A percentile compares a stretch with the other conserved stretches of the same genome.
Evolutionary conservation across 345 rosid genomes (phyloP).

Genomic region (Rhodamnia rubescens): DNA sequence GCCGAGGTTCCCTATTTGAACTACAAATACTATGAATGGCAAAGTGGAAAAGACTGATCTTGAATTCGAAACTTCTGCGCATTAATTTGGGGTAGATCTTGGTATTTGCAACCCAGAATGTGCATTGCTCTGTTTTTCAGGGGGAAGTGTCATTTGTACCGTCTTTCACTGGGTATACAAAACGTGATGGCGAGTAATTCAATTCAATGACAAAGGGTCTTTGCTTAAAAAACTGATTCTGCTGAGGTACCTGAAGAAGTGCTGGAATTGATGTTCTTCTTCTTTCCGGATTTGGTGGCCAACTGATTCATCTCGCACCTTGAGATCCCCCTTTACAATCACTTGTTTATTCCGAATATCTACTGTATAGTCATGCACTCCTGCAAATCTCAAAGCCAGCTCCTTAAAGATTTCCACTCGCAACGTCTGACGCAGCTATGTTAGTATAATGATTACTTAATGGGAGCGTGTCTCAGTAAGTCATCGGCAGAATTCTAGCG

Average conservation of each 20-base stretch:
- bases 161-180: background rate
- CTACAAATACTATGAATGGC: background rate
- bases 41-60: background rate
- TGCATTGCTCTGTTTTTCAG: background rate
- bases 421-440: no score
- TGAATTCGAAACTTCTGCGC: background rate
- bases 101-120: background rate
- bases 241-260: conserved; percentile 1
- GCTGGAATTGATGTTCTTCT: background rate
- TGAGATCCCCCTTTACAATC: conserved; percentile 23
- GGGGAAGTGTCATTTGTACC: background rate
- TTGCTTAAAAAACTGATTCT: conserved; percentile 1
- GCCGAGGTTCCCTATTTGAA: background rate
- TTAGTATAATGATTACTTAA: no score
- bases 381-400: background rate
- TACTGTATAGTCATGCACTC: conserved; percentile 29
- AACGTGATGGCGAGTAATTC: background rate
- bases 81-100: background rate
- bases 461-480: background rate
- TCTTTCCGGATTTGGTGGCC: background rate
- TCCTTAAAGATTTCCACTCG: no score
- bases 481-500: background rate
- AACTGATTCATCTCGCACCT: background rate
- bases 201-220: background rate
- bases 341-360: conserved; percentile 29